Percentiles rank a stretch among this genome's conserved stretches.
Evolutionary conservation across 106 monocot species (phyloP).

Genomic region (Cymbidium sinense): DNA sequence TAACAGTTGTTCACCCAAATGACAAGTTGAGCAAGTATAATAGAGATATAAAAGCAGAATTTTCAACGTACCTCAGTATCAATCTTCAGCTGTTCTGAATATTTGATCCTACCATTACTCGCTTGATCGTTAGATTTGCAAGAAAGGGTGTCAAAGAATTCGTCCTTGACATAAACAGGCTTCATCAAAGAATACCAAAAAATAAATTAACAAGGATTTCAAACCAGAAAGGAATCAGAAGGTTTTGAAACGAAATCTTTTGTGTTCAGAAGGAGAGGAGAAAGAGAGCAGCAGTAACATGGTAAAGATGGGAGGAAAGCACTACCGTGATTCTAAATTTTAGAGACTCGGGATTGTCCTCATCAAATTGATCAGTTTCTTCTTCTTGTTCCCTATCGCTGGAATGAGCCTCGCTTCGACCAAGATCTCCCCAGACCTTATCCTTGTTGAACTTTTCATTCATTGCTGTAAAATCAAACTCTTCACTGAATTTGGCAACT

Average conservation of each 20-base stretch:
- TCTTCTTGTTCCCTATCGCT: constrained; percentile 12
- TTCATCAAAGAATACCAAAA: constrained; percentile 10
- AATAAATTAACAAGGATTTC: not conserved
- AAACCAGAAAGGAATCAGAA: not conserved
- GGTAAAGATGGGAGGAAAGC: not conserved
- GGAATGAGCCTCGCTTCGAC: constrained; percentile 13
- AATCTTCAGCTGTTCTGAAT: constrained; percentile 66
- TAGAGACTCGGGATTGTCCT: too few relatives aligned
- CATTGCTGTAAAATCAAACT: constrained; percentile 47
- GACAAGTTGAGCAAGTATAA: not conserved
- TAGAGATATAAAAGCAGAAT: not conserved
- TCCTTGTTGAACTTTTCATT: constrained; percentile 60
- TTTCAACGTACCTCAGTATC: constrained; percentile 59
- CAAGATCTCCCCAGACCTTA: constrained; percentile 42
- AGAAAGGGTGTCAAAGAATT: constrained; percentile 90
- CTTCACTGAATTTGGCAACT: constrained; percentile 20
- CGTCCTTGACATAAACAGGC: constrained; percentile 83
- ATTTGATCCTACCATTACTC: constrained; percentile 49
- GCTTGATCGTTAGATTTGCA: constrained; percentile 44
- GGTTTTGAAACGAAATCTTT: too few relatives aligned
- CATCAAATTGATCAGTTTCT: not conserved
- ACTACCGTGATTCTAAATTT: too few relatives aligned
- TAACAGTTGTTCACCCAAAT: not conserved
- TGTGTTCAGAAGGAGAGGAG: too few relatives aligned
- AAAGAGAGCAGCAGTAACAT: too few relatives aligned